These are phyloP conservation scores for Cyclotella cryptica DNA, from an alignment of 108 stramenopile genomes.

Conservation along the genomic window DNA sequence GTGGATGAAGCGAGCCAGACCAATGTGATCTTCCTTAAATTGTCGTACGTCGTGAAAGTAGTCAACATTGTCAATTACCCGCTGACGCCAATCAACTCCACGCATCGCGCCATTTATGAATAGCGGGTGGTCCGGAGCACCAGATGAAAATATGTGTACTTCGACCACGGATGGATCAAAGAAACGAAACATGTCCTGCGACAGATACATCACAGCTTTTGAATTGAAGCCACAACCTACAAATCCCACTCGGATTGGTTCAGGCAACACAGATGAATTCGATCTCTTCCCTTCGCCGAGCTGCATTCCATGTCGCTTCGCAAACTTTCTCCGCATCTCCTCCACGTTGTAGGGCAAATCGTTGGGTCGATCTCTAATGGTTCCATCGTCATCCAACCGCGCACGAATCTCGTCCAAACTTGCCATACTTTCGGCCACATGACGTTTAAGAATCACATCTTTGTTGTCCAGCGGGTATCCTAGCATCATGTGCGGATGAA, in stretches of 20 bases:
- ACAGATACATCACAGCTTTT: slow-evolving; percentile 86
- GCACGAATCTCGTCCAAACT: slow-evolving; percentile 78
- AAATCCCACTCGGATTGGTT: slow-evolving; percentile 68
- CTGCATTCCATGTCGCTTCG: background rate
- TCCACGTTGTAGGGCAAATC: slow-evolving; percentile 72
- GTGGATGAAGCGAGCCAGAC: slow-evolving; percentile 74
- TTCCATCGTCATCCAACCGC: slow-evolving; percentile 41
- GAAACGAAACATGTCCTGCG: slow-evolving; percentile 89
- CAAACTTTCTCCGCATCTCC: slow-evolving; percentile 49
- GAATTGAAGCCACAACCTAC: slow-evolving; percentile 85
- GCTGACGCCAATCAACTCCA: slow-evolving; percentile 87
- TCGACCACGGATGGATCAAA: slow-evolving; percentile 77
- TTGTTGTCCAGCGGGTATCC: slow-evolving; percentile 69
- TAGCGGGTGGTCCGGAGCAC: slow-evolving; percentile 65
- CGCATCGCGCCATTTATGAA: slow-evolving; percentile 83
- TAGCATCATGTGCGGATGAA: slow-evolving; percentile 78
- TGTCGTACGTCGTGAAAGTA: slow-evolving; percentile 78
- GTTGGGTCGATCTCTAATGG: slow-evolving; percentile 56
- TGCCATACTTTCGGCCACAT: slow-evolving; percentile 76
- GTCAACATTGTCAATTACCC: slow-evolving; percentile 75
- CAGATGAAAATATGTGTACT: slow-evolving; percentile 83
- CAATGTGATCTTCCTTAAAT: slow-evolving; percentile 68
- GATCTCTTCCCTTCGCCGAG: slow-evolving; percentile 19
- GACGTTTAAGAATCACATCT: slow-evolving; percentile 68
- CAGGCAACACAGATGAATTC: background rate